Conservation (phyloP, 2,329 filamentous ascomycete genomes). For the Alternaria incomplexa region DNA sequence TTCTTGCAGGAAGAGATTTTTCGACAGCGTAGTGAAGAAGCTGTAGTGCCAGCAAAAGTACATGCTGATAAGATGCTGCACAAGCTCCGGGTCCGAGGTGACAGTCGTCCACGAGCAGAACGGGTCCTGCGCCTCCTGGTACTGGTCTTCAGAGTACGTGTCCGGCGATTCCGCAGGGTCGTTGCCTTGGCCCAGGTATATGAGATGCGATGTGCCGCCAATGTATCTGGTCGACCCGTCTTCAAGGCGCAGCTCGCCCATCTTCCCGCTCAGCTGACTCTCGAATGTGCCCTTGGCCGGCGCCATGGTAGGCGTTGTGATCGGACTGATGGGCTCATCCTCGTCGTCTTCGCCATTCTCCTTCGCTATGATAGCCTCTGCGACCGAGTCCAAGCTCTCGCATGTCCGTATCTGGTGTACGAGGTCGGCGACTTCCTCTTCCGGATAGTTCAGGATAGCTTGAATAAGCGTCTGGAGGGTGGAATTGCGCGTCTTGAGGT, state of each 20-base stretch:
- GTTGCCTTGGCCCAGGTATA: constrained; percentile 65
- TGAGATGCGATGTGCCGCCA: constrained; percentile 90
- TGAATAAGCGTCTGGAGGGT: constrained; percentile 93
- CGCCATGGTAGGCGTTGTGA: constrained; percentile 46
- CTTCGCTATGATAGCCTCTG: constrained; percentile 62
- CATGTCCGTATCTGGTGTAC: constrained; percentile 89
- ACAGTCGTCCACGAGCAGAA: constrained; percentile 87
- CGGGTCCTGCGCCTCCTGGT: constrained; percentile 67
- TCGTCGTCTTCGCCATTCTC: constrained; percentile 56
- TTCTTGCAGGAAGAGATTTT: constrained; percentile 83
- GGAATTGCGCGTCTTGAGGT: constrained; percentile 81
- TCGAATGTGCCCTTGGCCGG: constrained; percentile 61
- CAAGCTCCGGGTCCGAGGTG: constrained; percentile 77
- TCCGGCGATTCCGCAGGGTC: constrained; percentile 42
- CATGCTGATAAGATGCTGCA: constrained; percentile 91
- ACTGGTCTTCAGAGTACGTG: constrained; percentile 51
- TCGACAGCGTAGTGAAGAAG: constrained; percentile 91
- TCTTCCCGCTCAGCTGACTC: constrained; percentile 84
- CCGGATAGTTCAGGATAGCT: constrained; percentile 87
- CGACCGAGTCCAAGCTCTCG: constrained; percentile 72
- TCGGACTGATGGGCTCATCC: constrained; percentile 45
- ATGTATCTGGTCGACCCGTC: constrained; percentile 90
- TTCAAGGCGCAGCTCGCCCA: constrained; percentile 87
- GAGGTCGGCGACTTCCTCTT: constrained; percentile 81
- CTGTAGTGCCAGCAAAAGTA: constrained; percentile 99